Percentiles rank a stretch among this genome's conserved stretches.
These are phyloP conservation scores for Alnus glutinosa DNA, from an alignment of 306 rosid genomes.

Conservation along the genomic window DNA sequence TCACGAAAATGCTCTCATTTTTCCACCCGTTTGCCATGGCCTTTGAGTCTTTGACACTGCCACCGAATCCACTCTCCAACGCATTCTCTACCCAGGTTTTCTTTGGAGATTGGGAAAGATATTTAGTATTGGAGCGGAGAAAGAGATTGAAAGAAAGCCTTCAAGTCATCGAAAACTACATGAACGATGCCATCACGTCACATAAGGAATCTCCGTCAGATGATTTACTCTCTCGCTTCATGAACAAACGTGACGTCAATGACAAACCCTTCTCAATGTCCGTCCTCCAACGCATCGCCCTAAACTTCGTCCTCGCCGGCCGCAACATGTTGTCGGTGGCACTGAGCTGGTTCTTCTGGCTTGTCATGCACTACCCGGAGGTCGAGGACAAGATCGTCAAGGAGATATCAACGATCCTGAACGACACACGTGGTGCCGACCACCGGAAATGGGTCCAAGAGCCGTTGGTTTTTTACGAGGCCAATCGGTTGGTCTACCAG, in stretches of 20 bases:
- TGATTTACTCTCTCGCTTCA: constrained; percentile 73
- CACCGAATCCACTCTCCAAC: constrained; percentile 75
- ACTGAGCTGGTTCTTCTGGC: constrained; percentile 93
- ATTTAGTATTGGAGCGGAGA: constrained; percentile 56
- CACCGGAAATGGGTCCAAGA: constrained; percentile 55
- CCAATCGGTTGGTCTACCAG: constrained; percentile 62
- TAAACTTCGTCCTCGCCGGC: constrained; percentile 94
- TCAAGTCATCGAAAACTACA: constrained; percentile 60
- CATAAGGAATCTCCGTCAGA: constrained; percentile 71
- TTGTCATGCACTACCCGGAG: constrained; percentile 61
- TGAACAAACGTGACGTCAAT: constrained; percentile 61
- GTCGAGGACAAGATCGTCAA: constrained; percentile 60
- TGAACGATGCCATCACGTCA: constrained; percentile 66
- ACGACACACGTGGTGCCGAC: constrained; percentile 57
- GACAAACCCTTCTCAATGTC: constrained; percentile 45
- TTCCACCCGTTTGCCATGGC: constrained; percentile 56
- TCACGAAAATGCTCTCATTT: too few relatives aligned
- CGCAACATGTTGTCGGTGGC: constrained; percentile 97
- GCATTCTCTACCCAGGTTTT: constrained; percentile 73
- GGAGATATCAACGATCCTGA: constrained; percentile 51
- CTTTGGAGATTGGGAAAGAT: constrained; percentile 65
- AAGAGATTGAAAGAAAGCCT: constrained; percentile 50
- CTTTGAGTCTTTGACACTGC: constrained; percentile 54
- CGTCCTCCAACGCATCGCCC: constrained; percentile 67
- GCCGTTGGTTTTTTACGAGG: constrained; percentile 75